Percentiles rank a stretch among this genome's conserved stretches.
phyloP scores from a whole-genome alignment of 352 stramenopile genomes.

The Phytophthora tentaculata region DNA sequence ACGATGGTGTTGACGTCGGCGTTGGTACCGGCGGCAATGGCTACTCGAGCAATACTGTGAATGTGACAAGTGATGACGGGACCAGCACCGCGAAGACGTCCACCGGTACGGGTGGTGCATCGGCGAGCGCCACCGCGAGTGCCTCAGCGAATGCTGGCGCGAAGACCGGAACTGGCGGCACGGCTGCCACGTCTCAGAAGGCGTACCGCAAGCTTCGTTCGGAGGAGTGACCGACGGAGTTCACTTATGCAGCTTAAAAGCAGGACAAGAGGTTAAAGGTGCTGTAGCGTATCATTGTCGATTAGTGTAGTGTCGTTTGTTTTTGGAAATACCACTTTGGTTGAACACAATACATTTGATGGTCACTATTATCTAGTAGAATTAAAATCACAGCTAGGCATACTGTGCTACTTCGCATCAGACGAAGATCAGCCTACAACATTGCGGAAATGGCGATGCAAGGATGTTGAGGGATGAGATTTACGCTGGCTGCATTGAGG shows the following conservation, averaged over 20 bases:
- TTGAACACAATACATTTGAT: too few relatives aligned
- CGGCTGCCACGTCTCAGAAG: conserved; percentile 5
- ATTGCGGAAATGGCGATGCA: too few relatives aligned
- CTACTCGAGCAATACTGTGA: conserved; percentile 13
- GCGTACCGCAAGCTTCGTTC: conserved; percentile 8
- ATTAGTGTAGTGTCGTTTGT: background rate
- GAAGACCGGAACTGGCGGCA: background rate
- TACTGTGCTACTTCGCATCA: too few relatives aligned
- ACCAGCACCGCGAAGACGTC: conserved; percentile 8
- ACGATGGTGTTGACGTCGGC: conserved; percentile 3
- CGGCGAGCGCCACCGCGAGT: conserved; percentile 3
- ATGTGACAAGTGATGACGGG: conserved; percentile 6
- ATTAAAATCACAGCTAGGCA: too few relatives aligned
- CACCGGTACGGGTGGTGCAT: conserved; percentile 2
- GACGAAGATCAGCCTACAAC: too few relatives aligned
- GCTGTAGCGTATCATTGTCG: background rate
- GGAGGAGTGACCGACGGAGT: background rate
- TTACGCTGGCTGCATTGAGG: too few relatives aligned
- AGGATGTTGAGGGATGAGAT: too few relatives aligned
- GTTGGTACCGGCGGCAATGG: conserved; percentile 7
- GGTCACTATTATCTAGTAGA: too few relatives aligned
- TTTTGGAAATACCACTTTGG: background rate
- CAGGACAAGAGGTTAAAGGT: background rate
- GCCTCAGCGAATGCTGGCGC: conserved; percentile 4
- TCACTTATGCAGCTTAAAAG: background rate